Evolutionary conservation across 164 flowering plant species (phyloP), one percentile per base, ranked within the genome.

Genomic region (Tinospora cordifolia): DNA sequence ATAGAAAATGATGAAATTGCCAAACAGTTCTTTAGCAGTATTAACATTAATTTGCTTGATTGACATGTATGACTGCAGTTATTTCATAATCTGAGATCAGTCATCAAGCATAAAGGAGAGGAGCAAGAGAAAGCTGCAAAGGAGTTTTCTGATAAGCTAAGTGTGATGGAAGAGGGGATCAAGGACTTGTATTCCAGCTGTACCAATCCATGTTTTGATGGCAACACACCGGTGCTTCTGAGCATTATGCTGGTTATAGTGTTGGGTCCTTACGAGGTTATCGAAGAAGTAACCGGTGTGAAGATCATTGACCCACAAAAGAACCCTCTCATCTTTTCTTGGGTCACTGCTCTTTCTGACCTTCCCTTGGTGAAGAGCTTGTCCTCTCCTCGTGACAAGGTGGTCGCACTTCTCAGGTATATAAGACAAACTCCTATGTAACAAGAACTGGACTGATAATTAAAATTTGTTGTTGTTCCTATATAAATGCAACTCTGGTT

Each of bases 141-240:
- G 62, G 75, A 73, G 21, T 59, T 26, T 13, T 27, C 2, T 4
- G 59, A 68, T 58, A 19, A 70, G 62, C 26, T 67, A 1, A 68
- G 24, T 19, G 70, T 74, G 54, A 40, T 76, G 24, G 77, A 76
- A 44, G 76, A 75, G 25, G 81, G 76, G 12, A 70, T 64, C 0
- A 26, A 76, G 69, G 74, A 49, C 19, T 71, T 76, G 36, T 60
- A 19, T 41, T 21, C 54, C 2, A 19, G 36, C 36, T 30, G 34
- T 0, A 5, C 0, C 11, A 26, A 41, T 59, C 66, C 51, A 12
- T 62, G 63, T 2, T 71, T 63, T 1, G 30, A 44, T 8, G 51
- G 72, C 3, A 30, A 47, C 13, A 41, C 12, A 5, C 36, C 66
- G 69, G 74, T 71, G 27, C 57, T 58, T 26, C 68, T 75, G 13